Evolutionary conservation across 768 basidiomycete genomes (phyloP), one percentile per base, ranked within the genome.

Genomic region (Termitomyces sp.): DNA sequence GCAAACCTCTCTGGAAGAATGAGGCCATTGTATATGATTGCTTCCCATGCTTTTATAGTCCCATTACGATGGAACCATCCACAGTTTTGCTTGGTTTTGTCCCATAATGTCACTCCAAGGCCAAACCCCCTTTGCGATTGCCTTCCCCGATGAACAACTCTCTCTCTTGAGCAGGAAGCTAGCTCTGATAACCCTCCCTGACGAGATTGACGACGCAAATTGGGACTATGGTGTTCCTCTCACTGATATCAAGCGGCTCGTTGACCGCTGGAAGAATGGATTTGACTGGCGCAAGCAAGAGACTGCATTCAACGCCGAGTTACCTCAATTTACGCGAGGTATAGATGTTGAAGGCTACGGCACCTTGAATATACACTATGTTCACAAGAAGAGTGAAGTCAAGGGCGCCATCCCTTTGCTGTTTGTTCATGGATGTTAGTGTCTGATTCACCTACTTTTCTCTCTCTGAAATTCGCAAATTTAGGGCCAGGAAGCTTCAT

Each of bases 401-500:
- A 60, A 57, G 5, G 68, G 72, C 29, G 83, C 84, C 0, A 80
- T 86, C 22, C 74, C 74, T 20, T 54, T 75, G 47, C 44, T 73
- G 39, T 74, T 73, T 55, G 71, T 82, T 12, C 84, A 86, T 60
- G 84, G 83, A 26, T 86, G 83, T 74, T 55, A 59, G 73, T 69
- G 5, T 12, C 12, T 10, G 15, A 9, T 16, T 33, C 8, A 20
- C 22, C 9, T 47, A 5, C 33, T 29, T n/a, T 52, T 24, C 24
- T 26, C 18, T 29, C 29, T 57, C n/a, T 31, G 4, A 36, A 33
- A 20, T 10, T 47, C 18, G 10, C 15, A 26, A 37, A 37, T 18
- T 12, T 56, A 85, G 85, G 86, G 86, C 84, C 84, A 0, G 85
- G 85, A 54, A 75, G 78, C 56, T 83, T 85, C 64, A 60, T 79